A percentile compares a stretch with the other conserved stretches of the same genome.
Conservation (phyloP, 73 alveolate species). For the Paramecium sexaurelia region DNA sequence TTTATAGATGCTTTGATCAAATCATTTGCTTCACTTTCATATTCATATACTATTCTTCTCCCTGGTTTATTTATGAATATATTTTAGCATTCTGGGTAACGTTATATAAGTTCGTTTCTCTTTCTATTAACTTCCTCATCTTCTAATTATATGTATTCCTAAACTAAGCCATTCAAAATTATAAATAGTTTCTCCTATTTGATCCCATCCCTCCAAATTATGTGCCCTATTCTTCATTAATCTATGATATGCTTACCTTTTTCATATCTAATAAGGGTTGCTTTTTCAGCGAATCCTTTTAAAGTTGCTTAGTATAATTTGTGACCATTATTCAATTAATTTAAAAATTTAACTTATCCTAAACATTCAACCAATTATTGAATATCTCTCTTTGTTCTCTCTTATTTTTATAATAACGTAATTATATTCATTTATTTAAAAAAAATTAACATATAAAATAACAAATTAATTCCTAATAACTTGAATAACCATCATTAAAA, state of each 20-base stretch:
- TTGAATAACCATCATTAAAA: background rate
- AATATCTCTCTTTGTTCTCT: background rate
- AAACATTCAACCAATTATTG: background rate
- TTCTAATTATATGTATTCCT: background rate
- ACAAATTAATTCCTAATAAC: background rate
- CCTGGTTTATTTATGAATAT: background rate
- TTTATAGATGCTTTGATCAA: background rate
- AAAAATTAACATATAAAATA: background rate
- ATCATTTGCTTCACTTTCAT: background rate
- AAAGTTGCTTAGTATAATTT: background rate
- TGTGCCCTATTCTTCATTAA: constrained; percentile 20
- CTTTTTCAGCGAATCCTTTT: background rate
- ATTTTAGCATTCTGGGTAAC: background rate
- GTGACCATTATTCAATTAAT: background rate
- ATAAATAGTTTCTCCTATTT: background rate
- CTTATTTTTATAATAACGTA: constrained; percentile 11
- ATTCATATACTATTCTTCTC: constrained; percentile 28
- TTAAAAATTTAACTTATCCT: background rate
- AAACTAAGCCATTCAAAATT: background rate
- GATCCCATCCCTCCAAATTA: constrained; percentile 12
- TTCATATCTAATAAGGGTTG: background rate
- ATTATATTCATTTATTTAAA: background rate
- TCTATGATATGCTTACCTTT: background rate
- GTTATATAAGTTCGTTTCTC: background rate
- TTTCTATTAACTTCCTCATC: background rate